phyloP scores from a whole-genome alignment of 1,284 basidiomycete genomes.

The Porogramme epimiltina region DNA sequence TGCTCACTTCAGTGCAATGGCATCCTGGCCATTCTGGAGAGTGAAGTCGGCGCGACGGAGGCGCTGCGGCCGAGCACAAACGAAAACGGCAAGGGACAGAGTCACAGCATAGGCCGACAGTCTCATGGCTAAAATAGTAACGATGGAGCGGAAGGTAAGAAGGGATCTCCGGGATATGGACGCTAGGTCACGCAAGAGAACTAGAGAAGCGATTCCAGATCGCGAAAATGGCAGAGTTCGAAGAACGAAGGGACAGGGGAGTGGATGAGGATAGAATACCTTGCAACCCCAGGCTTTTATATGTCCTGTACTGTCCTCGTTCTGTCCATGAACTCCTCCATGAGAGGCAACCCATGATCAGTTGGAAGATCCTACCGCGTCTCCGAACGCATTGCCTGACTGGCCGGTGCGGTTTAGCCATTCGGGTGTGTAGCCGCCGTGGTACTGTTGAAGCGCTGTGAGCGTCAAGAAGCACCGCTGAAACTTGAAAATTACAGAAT shows the following conservation, averaged over 20 bases:
- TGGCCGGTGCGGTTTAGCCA: no score
- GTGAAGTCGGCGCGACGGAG: constrained; percentile 38
- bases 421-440: no score
- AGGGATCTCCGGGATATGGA: constrained; percentile 14
- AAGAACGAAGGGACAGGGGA: constrained; percentile 4
- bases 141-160: constrained; percentile 1
- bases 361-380: no score
- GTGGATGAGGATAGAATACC: no score
- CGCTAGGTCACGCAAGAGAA: constrained; percentile 22
- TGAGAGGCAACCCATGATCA: no score
- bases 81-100: constrained; percentile 36
- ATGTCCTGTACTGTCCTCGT: no score
- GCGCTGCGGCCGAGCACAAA: constrained; percentile 39
- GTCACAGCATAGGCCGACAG: constrained; percentile 19
- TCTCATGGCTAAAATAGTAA: constrained; percentile 26
- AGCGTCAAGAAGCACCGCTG: no score
- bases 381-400: no score
- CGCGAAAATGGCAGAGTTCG: constrained; percentile 13
- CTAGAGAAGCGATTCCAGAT: constrained; percentile 25
- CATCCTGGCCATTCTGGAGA: constrained; percentile 53
- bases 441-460: no score
- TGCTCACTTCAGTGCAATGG: constrained; percentile 53
- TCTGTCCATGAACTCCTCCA: no score
- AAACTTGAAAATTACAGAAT: no score
- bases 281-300: no score